Percentiles rank a stretch among this genome's conserved stretches.
phyloP scores from a whole-genome alignment of 192 early-diverging fungal genomes.

The Entrophospora sp. region DNA sequence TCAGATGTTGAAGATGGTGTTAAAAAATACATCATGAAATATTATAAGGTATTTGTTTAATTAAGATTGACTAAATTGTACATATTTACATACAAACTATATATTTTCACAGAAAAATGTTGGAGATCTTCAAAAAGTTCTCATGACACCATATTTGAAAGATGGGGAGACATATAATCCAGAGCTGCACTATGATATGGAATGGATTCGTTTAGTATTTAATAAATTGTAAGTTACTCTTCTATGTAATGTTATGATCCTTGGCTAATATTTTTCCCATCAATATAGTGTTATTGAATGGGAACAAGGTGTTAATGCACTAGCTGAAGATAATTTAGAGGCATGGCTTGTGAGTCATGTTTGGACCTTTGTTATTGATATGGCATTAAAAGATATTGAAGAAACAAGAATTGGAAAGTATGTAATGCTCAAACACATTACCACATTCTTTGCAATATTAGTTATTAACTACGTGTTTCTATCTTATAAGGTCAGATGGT shows the following conservation, averaged over 20 bases:
- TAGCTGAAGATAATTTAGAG: neutral
- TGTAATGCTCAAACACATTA: neutral
- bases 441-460: neutral
- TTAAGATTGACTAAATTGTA: neutral
- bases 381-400: neutral
- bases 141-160: slow-evolving; percentile 7
- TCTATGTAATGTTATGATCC: neutral
- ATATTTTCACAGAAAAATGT: slow-evolving; percentile 5
- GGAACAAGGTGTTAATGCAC: neutral
- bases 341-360: neutral
- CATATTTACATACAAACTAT: neutral
- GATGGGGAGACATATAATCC: neutral
- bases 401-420: slow-evolving; percentile 14
- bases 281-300: slow-evolving; percentile 5
- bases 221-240: slow-evolving; percentile 16
- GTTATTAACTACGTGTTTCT: neutral
- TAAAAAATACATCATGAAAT: neutral
- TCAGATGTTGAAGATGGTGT: neutral
- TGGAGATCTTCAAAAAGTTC: neutral
- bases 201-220: neutral
- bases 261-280: neutral
- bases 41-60: slow-evolving; percentile 15
- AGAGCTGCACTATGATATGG: neutral
- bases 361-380: neutral
- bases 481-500: neutral